Evolutionary conservation across 2,329 filamentous ascomycete species (phyloP), one percentile per base, ranked within the genome.

Genomic region (Cladosporium phlei): DNA sequence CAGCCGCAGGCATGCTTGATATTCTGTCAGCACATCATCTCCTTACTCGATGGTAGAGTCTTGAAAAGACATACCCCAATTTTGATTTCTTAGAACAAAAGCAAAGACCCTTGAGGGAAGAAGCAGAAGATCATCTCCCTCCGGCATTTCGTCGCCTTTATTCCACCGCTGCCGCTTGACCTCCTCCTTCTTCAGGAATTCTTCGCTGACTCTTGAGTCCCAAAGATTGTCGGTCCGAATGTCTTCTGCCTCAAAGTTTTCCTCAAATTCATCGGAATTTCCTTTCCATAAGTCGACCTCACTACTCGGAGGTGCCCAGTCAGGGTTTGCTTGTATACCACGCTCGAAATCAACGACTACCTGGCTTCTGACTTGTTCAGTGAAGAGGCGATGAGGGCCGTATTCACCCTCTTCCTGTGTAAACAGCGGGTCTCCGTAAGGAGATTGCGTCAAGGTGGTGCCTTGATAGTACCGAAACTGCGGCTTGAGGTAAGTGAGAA

Each of bases 261-360:
- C 38, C 12, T 14, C 5, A 4, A 29, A 9, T 20, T 40, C 38
- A n/a, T 11, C 22, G 6, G 14, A 6, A 9, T 28, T 17, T 16
- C 10, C 17, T 40, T 12, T 30, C 11, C 24, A 30, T 8, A 5
- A 10, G 10, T 29, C 9, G 14, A 8, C 17, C 4, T 40, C 38
- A 4, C 3, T n/a, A 10, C 4, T 27, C 24, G 22, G 8, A 11
- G 38, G 38, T 10, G 7, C 27, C 38, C 38, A 43, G n/a, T 43
- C 38, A 30, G 38, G 25, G 16, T 43, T 29, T 33, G 38, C 38
- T 20, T 43, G 14, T 10, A 43, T 32, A n/a, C 38, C 38, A 33
- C 38, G 38, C 29, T 43, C 25, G 19, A 43, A 43, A 10, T 43
- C 27, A 20, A 43, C 19, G 11, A 43, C 38, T 10, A 43, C 38